phyloP scores from a whole-genome alignment of 1,284 basidiomycete species.

The Anthracocystis panici-leucophaei region DNA sequence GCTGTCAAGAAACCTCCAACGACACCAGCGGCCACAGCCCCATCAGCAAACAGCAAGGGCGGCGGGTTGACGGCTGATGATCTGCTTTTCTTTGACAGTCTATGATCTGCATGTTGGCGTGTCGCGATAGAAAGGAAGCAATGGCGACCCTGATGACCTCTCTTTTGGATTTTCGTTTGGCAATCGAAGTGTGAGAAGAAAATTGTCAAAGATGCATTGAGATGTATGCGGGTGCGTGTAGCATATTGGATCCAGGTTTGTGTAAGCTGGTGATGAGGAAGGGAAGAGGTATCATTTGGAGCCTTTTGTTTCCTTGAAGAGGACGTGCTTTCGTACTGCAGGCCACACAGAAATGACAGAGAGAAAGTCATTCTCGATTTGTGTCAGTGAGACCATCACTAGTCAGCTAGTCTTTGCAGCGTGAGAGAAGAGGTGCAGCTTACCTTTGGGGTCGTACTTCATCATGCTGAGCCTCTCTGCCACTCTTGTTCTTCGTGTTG shows the following conservation, averaged over 20 bases:
- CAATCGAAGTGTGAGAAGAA: background rate
- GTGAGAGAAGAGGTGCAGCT: background rate
- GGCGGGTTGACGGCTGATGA: conserved; percentile 41
- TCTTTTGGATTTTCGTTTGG: background rate
- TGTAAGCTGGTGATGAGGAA: background rate
- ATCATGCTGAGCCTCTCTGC: conserved; percentile 64
- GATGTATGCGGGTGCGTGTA: background rate
- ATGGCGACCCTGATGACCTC: background rate
- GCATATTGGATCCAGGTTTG: background rate
- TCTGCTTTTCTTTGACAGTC: conserved; percentile 46
- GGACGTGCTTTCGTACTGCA: conserved; percentile 64
- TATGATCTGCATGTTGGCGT: conserved; percentile 12
- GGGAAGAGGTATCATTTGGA: conserved; percentile 30
- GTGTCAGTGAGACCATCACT: background rate
- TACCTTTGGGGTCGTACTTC: conserved; percentile 69
- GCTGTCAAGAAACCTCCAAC: background rate
- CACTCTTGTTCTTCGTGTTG: conserved; percentile 60
- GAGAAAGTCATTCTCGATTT: background rate
- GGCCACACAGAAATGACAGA: background rate
- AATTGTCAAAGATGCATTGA: conserved; percentile 1
- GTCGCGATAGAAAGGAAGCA: background rate
- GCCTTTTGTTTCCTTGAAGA: conserved; percentile 65
- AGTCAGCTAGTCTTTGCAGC: background rate
- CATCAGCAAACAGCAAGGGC: conserved; percentile 12
- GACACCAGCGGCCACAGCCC: background rate